Percentiles rank a stretch among this genome's conserved stretches.
Conservation (phyloP, 306 rosid species). For the Inga laurina region DNA sequence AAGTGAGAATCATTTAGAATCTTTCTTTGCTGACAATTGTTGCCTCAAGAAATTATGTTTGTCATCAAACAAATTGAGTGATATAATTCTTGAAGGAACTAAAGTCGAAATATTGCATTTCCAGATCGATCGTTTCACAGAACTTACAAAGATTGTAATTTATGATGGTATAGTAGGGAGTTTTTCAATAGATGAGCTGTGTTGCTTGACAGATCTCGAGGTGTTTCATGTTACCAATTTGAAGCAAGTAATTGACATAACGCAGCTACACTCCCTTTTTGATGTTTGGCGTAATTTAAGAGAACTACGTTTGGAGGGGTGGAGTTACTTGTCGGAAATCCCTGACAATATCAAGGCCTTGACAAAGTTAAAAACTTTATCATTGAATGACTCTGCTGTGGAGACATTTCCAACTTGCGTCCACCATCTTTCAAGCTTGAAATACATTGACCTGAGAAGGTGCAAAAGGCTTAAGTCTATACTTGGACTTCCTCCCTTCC, state of each 20-base stretch:
- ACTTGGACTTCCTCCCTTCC: not conserved
- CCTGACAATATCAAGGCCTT: not conserved
- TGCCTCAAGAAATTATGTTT: not conserved
- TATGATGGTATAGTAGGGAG: not conserved
- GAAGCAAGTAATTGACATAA: not conserved
- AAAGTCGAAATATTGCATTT: not conserved
- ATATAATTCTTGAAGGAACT: accelerated
- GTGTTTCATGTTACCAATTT: accelerated
- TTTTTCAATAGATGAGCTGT: not conserved
- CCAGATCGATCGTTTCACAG: not conserved
- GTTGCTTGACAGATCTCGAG: not conserved
- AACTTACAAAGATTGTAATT: accelerated
- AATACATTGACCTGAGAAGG: not conserved
- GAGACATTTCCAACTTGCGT: not conserved
- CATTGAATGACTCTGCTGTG: too few relatives aligned
- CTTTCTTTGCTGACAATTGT: too few relatives aligned
- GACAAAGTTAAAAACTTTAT: too few relatives aligned
- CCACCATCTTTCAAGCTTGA: not conserved
- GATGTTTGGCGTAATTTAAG: not conserved
- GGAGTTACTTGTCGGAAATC: not conserved
- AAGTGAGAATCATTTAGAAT: not conserved
- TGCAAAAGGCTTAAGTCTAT: not conserved
- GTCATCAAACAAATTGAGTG: not conserved
- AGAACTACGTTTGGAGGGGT: not conserved
- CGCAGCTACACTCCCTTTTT: not conserved